These are phyloP conservation scores for Arthrobotrys iridis DNA, from an alignment of 2,329 filamentous ascomycete species.

Conservation along the genomic window DNA sequence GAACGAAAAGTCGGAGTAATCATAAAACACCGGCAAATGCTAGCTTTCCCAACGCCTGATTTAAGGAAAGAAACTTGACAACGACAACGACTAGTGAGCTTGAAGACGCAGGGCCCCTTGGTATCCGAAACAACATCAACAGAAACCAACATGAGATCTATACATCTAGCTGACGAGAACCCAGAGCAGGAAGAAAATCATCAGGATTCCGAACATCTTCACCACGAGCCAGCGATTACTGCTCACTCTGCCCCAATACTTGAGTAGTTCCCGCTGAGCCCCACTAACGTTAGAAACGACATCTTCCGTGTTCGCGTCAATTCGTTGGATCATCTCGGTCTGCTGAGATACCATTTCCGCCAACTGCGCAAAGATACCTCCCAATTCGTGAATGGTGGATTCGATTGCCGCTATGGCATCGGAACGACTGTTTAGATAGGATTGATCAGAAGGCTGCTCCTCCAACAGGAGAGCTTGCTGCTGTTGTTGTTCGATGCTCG, in stretches of 20 bases:
- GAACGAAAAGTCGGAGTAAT: constrained; percentile 17
- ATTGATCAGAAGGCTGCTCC: constrained; percentile 83
- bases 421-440: constrained; percentile 90
- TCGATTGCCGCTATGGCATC: constrained; percentile 98
- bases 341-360: constrained; percentile 98
- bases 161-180: constrained; percentile 57
- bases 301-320: constrained; percentile 96
- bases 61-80: constrained; percentile 25
- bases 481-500: constrained; percentile 63
- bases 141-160: constrained; percentile 25
- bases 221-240: constrained; percentile 96
- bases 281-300: constrained; percentile 99
- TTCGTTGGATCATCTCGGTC: constrained; percentile 95
- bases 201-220: constrained; percentile 69
- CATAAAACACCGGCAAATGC: constrained; percentile 53
- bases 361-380: constrained; percentile 90
- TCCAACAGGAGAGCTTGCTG: constrained; percentile 88
- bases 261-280: constrained; percentile 91
- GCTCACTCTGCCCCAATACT: constrained; percentile 94
- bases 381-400: constrained; percentile 90
- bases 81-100: constrained; percentile 5
- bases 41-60: constrained; percentile 46
- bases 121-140: constrained; percentile 28
- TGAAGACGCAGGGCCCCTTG: not conserved
- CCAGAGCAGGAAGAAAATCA: constrained; percentile 59